Evolutionary conservation across 2,329 filamentous ascomycete genomes (phyloP), one percentile per base, ranked within the genome.

Genomic region (Verticillium isaacii): DNA sequence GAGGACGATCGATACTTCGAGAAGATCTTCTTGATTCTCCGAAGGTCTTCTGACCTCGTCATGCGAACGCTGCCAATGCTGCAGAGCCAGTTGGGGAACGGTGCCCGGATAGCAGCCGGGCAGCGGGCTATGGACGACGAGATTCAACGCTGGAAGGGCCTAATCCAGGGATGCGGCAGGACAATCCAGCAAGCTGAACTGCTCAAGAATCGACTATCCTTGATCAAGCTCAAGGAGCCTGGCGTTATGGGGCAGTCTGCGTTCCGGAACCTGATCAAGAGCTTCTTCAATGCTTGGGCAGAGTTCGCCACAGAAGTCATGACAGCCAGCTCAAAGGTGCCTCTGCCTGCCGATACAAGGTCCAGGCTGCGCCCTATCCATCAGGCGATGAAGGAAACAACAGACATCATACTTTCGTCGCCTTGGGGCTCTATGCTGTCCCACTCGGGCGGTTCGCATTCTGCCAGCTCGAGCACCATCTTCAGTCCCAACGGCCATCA

Each of bases 1-100:
- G 90, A 92, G 66, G 92, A 96, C 65, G 92, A 96, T 68, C 83
- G 85, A 17, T 84, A 88, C 32, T 97, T 97, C 67, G 93, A 96
- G 65, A 86, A 82, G 64, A 92, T 97, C 25, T 96, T 91, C 76
- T 72, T 92, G 37, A 89, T 90, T 56, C 79, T 97, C 29, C 87
- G 89, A 56, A 84, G 83, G 60, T 90, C 92, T 1, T 89, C 90
- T 23, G 90, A 93, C 57, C 80, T 91, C 57, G 88, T 92, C 32
- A 82, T 91, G 66, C 85, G 86, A 52, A 88, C 87, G 1, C 78
- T 97, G 32, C 92, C 92, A 1, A 80, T 80, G 61, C 87, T 92
- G 64, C 86, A 87, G 63, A 80, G 80, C 58, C 89, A 93, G 64
- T 87, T 95, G 64, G 75, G 81, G 34, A 79, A 80, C 11, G 86